A percentile compares a stretch with the other conserved stretches of the same genome.
Conservation (phyloP, 805 yeast genomes). For the Spathaspora hagerdaliae region DNA sequence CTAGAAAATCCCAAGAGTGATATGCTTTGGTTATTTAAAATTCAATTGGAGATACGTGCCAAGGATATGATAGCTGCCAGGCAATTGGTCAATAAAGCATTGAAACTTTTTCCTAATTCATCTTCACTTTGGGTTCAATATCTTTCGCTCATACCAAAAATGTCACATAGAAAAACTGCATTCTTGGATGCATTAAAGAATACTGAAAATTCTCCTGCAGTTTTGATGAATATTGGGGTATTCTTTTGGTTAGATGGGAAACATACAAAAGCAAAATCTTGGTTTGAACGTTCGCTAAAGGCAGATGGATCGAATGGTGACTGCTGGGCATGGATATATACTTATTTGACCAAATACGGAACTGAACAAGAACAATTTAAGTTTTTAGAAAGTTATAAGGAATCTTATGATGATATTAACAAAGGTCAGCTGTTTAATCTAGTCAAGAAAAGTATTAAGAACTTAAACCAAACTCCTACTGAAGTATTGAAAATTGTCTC, state of each 20-base stretch:
- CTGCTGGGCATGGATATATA: slow-evolving; percentile 64
- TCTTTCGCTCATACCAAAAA: slow-evolving; percentile 42
- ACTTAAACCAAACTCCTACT: slow-evolving; percentile 35
- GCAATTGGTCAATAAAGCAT: slow-evolving; percentile 52
- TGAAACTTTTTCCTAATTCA: slow-evolving; percentile 54
- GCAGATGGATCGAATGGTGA: slow-evolving; percentile 66
- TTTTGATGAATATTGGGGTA: slow-evolving; percentile 62
- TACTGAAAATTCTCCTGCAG: slow-evolving; percentile 56
- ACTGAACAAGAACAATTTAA: slow-evolving; percentile 29
- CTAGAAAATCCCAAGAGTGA: slow-evolving; percentile 47
- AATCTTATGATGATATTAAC: slow-evolving; percentile 46
- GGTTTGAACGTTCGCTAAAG: slow-evolving; percentile 66
- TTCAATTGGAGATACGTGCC: slow-evolving; percentile 51
- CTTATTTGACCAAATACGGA: slow-evolving; percentile 39
- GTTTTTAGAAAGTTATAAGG: slow-evolving; percentile 32
- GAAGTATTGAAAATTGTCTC: slow-evolving; percentile 38
- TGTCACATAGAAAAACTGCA: slow-evolving; percentile 51
- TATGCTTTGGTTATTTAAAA: slow-evolving; percentile 53
- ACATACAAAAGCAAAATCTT: slow-evolving; percentile 56
- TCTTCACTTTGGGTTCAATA: slow-evolving; percentile 65
- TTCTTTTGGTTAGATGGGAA: slow-evolving; percentile 67
- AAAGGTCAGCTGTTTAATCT: slow-evolving; percentile 61
- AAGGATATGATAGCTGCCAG: slow-evolving; percentile 51
- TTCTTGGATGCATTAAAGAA: slow-evolving; percentile 68
- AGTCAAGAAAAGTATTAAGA: slow-evolving; percentile 45